Base-by-base conservation (phyloP, 176 grass and related monocot genomes). In the Guadua angustifolia region DNA sequence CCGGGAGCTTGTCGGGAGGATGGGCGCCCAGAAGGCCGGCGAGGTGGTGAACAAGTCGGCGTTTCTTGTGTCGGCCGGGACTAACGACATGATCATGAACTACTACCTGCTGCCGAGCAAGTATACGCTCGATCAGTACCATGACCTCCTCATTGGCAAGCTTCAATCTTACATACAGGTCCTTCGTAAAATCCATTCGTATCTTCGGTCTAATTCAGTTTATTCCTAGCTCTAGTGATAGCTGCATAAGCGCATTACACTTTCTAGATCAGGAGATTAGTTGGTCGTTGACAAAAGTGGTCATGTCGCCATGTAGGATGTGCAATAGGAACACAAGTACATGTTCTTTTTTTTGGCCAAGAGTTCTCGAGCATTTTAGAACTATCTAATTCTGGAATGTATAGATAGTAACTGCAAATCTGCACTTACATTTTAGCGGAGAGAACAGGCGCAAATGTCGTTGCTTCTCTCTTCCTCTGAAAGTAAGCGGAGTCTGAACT, bases 1-100 rank as follows among this genome's bases (percentile, higher is more conserved):
- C 55, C 9, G 59, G 58, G 49, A 44, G 40, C 90, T 91, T 12
- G 38, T 93, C 51, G 6, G 11, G 40, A 69, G 25, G 45, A 76
- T 96, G 66, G 78, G 58, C 36, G 21, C 24, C 38, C 66, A 84
- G 8, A 58, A 71, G 79, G 75, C 88, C 67, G 56, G 36, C 6
- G 81, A 89, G 71, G 72, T 93, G 18, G 43, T 86, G 52, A 86
- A 74, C 25, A 83, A 80, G 57, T 49, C 90, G 12, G 19, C 70
- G 50, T 74, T 89, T 50, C 53, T 92, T 22, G 73, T 86, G 36
- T 77, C 86, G 10, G 63, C 66, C 35, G 79, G 87, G 49, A 73
- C 79, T 17, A 92, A 92, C 72, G 90, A 92, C 67, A 73, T 89
- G 42, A 86, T 92, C 21, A 63, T 92, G 83, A 92, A 73, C 35